These are phyloP conservation scores for Somion occarium DNA, from an alignment of 1,284 basidiomycete species.

Conservation along the genomic window DNA sequence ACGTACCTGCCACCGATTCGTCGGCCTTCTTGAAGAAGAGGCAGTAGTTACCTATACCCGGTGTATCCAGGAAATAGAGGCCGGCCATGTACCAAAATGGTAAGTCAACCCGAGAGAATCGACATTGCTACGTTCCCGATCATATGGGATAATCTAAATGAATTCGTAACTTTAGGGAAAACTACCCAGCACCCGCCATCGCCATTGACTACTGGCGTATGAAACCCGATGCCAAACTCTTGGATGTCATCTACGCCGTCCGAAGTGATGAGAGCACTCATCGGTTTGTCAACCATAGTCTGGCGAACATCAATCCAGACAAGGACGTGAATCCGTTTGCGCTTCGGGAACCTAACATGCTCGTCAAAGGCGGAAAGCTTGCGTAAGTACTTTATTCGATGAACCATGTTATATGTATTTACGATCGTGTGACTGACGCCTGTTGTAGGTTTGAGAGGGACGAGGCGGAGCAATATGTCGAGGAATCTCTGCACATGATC, in stretches of 20 bases:
- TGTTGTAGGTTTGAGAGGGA: conserved; percentile 63
- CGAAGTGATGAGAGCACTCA: conserved; percentile 92
- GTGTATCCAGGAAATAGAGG: conserved; percentile 80
- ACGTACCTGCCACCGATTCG: conserved; percentile 86
- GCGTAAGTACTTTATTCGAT: conserved; percentile 47
- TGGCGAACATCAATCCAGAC: conserved; percentile 76
- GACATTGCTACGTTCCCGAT: neutral
- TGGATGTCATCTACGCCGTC: conserved; percentile 89
- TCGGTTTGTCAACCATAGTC: conserved; percentile 88
- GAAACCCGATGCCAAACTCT: conserved; percentile 63
- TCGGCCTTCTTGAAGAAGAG: conserved; percentile 94
- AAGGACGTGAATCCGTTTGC: conserved; percentile 91
- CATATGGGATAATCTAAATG: neutral
- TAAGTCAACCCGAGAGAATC: conserved; percentile 24
- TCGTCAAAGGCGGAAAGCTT: conserved; percentile 68
- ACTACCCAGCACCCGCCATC: conserved; percentile 78
- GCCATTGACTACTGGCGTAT: conserved; percentile 95
- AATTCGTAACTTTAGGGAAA: conserved; percentile 37
- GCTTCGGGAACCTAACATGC: conserved; percentile 83
- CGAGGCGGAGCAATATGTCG: conserved; percentile 68
- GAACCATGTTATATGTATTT: conserved; percentile 1
- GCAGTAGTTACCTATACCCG: conserved; percentile 85
- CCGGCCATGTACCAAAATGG: conserved; percentile 89
- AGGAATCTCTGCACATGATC: conserved; percentile 17
- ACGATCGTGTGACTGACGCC: neutral